Evolutionary conservation across 192 early-diverging fungal genomes (phyloP).

Genomic region (Chytriomyces sp.): DNA sequence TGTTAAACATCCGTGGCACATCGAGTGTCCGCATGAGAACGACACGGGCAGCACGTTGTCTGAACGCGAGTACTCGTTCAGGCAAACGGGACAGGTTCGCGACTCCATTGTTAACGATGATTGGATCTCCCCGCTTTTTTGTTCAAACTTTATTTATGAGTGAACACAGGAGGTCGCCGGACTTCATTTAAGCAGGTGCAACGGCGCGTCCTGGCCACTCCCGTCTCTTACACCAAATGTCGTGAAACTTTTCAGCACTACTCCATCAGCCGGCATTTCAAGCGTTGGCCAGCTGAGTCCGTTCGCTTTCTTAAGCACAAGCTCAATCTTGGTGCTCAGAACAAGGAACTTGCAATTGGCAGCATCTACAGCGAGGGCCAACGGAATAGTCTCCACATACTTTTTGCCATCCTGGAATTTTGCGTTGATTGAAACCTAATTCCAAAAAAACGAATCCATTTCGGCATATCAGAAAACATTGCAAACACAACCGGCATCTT

Average conservation of each 20-base stretch:
- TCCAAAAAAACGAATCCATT: neutral
- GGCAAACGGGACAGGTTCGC: slow-evolving; percentile 10
- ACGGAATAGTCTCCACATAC: slow-evolving; percentile 68
- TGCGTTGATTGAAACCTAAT: slow-evolving; percentile 73
- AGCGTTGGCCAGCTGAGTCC: slow-evolving; percentile 84
- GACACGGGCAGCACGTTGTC: slow-evolving; percentile 15
- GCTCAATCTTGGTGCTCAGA: slow-evolving; percentile 94
- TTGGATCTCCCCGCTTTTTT: neutral
- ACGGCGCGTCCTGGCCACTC: slow-evolving; percentile 49
- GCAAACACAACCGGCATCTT: neutral
- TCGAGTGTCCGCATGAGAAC: slow-evolving; percentile 18
- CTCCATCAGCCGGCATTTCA: slow-evolving; percentile 57
- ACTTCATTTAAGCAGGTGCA: slow-evolving; percentile 44
- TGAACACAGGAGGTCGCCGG: neutral
- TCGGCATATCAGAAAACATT: neutral
- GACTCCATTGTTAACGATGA: neutral
- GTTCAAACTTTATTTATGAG: neutral
- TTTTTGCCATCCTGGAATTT: slow-evolving; percentile 78
- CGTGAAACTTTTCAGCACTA: slow-evolving; percentile 69
- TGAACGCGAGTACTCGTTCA: slow-evolving; percentile 12
- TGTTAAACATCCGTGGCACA: slow-evolving; percentile 17
- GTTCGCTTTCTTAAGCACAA: slow-evolving; percentile 85
- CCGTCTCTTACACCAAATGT: slow-evolving; percentile 81
- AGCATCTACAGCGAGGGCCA: slow-evolving; percentile 80
- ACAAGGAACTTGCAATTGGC: slow-evolving; percentile 73